Conservation (phyloP, 176 grass and related monocot species). For the Guadua angustifolia region DNA sequence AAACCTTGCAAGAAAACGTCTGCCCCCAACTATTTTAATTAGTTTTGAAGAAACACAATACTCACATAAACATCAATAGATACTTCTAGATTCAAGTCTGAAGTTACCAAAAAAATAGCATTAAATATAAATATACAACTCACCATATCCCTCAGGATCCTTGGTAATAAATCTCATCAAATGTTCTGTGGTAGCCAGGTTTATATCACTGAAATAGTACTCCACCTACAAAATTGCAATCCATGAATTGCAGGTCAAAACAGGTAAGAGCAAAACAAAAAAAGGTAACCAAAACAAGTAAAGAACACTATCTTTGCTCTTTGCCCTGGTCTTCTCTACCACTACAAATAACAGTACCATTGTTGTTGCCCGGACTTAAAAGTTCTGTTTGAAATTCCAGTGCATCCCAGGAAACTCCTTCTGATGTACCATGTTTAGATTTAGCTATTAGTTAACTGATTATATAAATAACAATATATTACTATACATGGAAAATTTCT, state of each 20-base stretch:
- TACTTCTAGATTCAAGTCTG: not conserved
- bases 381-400: not conserved
- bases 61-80: conserved; percentile 16
- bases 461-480: conserved; percentile 11
- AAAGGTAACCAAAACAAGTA: conserved; percentile 12
- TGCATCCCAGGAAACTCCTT: not conserved
- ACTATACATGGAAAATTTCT: not conserved
- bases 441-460: conserved; percentile 12
- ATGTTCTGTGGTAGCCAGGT: conserved; percentile 92
- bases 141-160: conserved; percentile 91
- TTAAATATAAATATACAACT: conserved; percentile 51
- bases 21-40: not conserved
- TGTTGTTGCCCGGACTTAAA: not conserved
- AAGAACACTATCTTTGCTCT: not conserved
- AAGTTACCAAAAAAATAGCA: conserved; percentile 14
- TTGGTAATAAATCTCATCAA: conserved; percentile 94
- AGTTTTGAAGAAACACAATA: not conserved
- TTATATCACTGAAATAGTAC: conserved; percentile 95
- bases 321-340: not conserved
- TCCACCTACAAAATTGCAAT: conserved; percentile 73
- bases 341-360: not conserved
- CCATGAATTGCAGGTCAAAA: not conserved
- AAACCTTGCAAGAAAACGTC: conserved; percentile 9
- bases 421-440: not conserved
- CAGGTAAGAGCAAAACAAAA: not conserved